Base-by-base conservation (phyloP, 257 asterid genomes). In the Solanum paucissectum region DNA sequence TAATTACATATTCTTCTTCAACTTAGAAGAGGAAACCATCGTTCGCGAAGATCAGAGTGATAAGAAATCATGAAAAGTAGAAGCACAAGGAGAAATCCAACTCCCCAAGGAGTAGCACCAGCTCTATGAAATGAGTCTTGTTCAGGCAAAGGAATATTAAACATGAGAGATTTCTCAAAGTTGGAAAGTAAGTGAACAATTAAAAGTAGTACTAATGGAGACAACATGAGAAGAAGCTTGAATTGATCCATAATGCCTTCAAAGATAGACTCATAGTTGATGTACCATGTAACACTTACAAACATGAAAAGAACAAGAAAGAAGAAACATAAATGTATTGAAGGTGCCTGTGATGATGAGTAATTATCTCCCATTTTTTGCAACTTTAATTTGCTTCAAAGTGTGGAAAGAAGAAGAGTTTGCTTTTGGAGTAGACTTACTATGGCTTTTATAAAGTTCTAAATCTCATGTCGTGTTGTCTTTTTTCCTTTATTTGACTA, bases 91-190 rank as follows among this genome's bases (percentile, higher is more conserved):
- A 96, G 89, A 38, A 95, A 29, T 7, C 89, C 98, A 40, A 95
- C 92, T 4, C 98, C 98, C 99, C 98, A 95, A 6, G 99, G 99
- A 85, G 98, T 94, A 21, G 93, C 97, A 12, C 96, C 98, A 49
- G 95, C 96, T 52, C 95, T 90, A 85, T 94, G 94, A 77, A 94
- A 36, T 49, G 96, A 91, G 76, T 93, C 94, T 86, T 91, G 94
- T 89, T 93, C 94, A 55, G 95, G 95, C 29, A 89, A 66, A 5
- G 96, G 94, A 14, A 95, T 40, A n/a, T 64, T 64, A 62, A 91
- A 93, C 73, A 90, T 88, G 77, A 92, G 87, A 23, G 88, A 88
- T 64, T 36, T 86, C 5, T 96, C 95, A 16, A 92, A 64, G 52
- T 86, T 66, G 40, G 98, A 90, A 68, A 95, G 92, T 84, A 94